Evolutionary conservation across 371 early-diverging fungal genomes (phyloP).

Genomic region (Rhizomucor pusillus): DNA sequence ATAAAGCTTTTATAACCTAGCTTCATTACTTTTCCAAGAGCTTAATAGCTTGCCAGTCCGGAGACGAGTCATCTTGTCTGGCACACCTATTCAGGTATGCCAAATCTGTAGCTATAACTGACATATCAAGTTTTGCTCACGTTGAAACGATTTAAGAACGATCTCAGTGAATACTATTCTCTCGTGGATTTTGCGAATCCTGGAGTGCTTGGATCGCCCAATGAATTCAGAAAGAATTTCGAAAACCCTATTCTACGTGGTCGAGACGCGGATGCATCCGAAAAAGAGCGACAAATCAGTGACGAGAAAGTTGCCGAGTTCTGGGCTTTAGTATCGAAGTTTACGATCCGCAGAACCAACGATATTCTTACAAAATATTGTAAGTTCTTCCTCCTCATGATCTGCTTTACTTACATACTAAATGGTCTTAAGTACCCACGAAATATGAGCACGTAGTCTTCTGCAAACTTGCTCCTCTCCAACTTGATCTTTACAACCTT

Average conservation of each 20-base stretch:
- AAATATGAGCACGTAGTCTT: conserved; percentile 98
- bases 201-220: conserved; percentile 88
- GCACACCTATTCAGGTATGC: conserved; percentile 93
- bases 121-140: background rate
- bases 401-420: background rate
- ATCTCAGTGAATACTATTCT: conserved; percentile 93
- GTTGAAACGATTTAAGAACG: conserved; percentile 64
- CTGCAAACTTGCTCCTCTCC: conserved; percentile 77
- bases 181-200: conserved; percentile 95
- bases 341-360: conserved; percentile 95
- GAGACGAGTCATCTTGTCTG: conserved; percentile 91
- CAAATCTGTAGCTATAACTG: background rate
- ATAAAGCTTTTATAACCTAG: conserved; percentile 25
- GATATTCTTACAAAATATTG: conserved; percentile 93
- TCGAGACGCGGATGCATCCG: conserved; percentile 88
- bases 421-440: conserved; percentile 66
- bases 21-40: conserved; percentile 83
- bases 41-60: conserved; percentile 82
- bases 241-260: conserved; percentile 94
- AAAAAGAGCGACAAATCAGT: conserved; percentile 75
- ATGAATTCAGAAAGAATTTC: conserved; percentile 88
- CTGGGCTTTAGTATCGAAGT: conserved; percentile 82
- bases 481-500: conserved; percentile 77
- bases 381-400: conserved; percentile 35
- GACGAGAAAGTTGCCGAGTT: conserved; percentile 87